phyloP scores from a whole-genome alignment of 2,329 filamentous ascomycete genomes.

The Penicillium sp. region DNA sequence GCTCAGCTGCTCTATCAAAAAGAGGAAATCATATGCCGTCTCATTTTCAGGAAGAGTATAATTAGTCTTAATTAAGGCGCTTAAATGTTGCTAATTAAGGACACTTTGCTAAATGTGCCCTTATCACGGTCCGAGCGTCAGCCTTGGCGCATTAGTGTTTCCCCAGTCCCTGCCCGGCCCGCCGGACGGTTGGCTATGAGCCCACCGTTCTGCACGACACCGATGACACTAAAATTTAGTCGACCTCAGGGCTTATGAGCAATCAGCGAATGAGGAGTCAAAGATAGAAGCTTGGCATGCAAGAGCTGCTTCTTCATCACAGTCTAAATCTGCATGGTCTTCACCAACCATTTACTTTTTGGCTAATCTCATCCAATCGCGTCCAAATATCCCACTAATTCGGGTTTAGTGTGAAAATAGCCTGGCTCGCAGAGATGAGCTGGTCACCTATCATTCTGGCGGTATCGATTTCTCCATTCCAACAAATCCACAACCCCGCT shows the following conservation, averaged over 20 bases:
- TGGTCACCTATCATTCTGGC: background rate
- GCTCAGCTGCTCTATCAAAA: background rate
- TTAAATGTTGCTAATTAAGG: slow-evolving; percentile 21
- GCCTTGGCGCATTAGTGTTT: slow-evolving; percentile 3
- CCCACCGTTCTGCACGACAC: slow-evolving; percentile 8
- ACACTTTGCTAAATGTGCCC: background rate
- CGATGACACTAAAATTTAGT: background rate
- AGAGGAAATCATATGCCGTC: background rate
- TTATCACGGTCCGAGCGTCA: slow-evolving; percentile 15
- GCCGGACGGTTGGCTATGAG: slow-evolving; percentile 5
- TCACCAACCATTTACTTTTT: background rate
- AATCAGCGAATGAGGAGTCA: slow-evolving; percentile 2
- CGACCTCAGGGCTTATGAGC: background rate
- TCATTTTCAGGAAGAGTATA: slow-evolving; percentile 1
- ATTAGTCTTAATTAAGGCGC: slow-evolving; percentile 9
- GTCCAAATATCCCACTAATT: background rate
- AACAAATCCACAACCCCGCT: background rate
- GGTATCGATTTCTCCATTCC: background rate
- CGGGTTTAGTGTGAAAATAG: background rate
- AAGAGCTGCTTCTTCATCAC: slow-evolving; percentile 4
- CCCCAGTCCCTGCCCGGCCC: slow-evolving; percentile 7
- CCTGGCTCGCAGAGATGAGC: background rate
- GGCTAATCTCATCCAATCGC: background rate
- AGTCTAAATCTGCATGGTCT: background rate
- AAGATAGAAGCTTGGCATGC: slow-evolving; percentile 21